phyloP scores from a whole-genome alignment of 2,329 filamentous ascomycete genomes.

The Pseudogymnoascus destructans region DNA sequence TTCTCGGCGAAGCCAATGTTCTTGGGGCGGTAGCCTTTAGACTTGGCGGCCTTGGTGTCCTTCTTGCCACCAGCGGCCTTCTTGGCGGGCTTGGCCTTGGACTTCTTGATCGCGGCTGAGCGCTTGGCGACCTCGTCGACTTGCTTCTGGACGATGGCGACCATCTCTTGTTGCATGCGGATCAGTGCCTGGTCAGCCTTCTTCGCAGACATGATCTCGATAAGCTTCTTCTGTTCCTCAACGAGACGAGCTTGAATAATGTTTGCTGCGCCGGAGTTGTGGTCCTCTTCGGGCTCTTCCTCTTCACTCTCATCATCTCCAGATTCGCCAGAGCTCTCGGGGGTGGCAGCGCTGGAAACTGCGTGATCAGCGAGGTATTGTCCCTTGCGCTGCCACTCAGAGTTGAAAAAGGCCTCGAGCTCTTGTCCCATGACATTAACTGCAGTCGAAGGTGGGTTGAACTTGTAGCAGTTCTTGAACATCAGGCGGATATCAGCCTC shows the following conservation, averaged over 20 bases:
- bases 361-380: conserved; percentile 69
- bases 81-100: conserved; percentile 33
- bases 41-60: conserved; percentile 28
- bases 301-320: conserved; percentile 56
- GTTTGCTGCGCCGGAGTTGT: conserved; percentile 21
- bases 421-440: conserved; percentile 60
- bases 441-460: conserved; percentile 70
- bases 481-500: conserved; percentile 73
- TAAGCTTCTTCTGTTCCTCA: conserved; percentile 45
- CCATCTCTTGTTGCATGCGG: conserved; percentile 45
- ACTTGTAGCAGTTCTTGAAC: conserved; percentile 80
- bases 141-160: conserved; percentile 48
- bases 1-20: conserved; percentile 70
- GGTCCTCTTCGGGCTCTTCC: conserved; percentile 42
- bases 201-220: conserved; percentile 37
- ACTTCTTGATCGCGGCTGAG: conserved; percentile 40
- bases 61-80: conserved; percentile 23
- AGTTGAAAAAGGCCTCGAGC: conserved; percentile 62
- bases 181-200: conserved; percentile 40
- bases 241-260: conserved; percentile 34
- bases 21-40: conserved; percentile 27
- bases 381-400: conserved; percentile 64
- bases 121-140: conserved; percentile 46
- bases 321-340: conserved; percentile 53
- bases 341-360: conserved; percentile 46